Evolutionary conservation across 2,329 filamentous ascomycete species (phyloP), one percentile per base, ranked within the genome.

Genomic region (Cercospora sp.): DNA sequence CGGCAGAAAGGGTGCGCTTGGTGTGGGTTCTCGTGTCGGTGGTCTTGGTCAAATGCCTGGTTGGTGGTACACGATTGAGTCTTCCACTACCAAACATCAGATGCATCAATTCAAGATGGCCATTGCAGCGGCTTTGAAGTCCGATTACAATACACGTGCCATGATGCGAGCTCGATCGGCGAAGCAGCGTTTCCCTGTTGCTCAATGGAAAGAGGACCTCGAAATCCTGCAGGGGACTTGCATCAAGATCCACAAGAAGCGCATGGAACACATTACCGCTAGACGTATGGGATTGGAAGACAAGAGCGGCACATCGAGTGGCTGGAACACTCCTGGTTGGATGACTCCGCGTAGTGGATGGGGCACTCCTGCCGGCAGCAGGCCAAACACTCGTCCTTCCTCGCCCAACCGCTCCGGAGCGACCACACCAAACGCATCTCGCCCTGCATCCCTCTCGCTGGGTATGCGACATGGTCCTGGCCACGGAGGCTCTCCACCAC

Each of bases 51-150:
- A 89, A 74, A 90, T 90, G 88, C 89, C 89, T 21, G 89, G 89
- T 26, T 90, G 88, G 85, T 90, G 88, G 88, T 90, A 87, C 76
- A 90, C 88, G 0, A 86, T 90, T 66, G 89, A 90, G 76, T 89
- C 87, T 0, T 88, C 84, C 5, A 86, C 86, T 1, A 88, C 88
- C 0, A 84, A 84, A 53, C 88, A 90, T 79, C 79, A 90, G 53
- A 81, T 90, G 64, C 85, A 86, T 57, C 89, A 90, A 75, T 90
- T 90, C 81, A 88, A 87, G 76, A 82, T 84, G 70, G 87, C 88
- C 12, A 90, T 90, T 69, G 80, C 86, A n/a, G 83, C 83, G 62
- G 89, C 88, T 1, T 77, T 90, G 64, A 85, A 82, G 63, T 89
- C 87, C 1, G 86, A 86, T 71, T 79, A 79, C 13, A 81, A 86